Base-by-base conservation (phyloP, 2,329 filamentous ascomycete genomes). In the Alternaria ethzedia region DNA sequence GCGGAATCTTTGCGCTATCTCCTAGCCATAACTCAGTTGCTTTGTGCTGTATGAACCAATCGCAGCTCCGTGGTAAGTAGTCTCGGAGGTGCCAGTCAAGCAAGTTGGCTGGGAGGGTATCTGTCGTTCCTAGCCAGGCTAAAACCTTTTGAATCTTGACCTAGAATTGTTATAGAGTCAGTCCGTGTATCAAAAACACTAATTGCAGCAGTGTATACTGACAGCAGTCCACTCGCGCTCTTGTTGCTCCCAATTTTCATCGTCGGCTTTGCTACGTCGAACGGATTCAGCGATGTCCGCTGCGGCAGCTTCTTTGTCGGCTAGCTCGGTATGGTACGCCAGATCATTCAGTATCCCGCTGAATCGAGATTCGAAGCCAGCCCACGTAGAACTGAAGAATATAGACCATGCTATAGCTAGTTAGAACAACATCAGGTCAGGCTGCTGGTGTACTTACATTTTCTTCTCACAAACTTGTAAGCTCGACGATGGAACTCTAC, bases 271-370 rank as follows among this genome's bases (percentile, higher is more conserved):
- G 32, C 32, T 6, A 41, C 15, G 32, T 41, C 32, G 32, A 0
- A 41, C 4, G 6, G 69, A 63, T 46, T 69, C 66, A 41, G 56
- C 56, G 52, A 73, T 70, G 28, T 71, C 65, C 5, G 67, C 61
- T 23, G 71, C 66, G 6, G 57, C 52, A 3, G 73, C 74, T 54
- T 77, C 71, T 32, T 68, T 65, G 54, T 76, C 72, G 10, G 72
- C 60, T 10, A 76, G 36, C 15, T 20, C 28, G 10, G 7, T 43
- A 6, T 59, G 56, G 8, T 49, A 51, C 8, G 20, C 15, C 13
- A 59, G 21, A 10, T 7, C 26, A 3, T 50, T n/a, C 36, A 52
- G 10, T 20, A 59, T 59, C n/a, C 56, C 21, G 2, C 21, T 25
- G 17, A 59, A 52, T 0, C 56, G 45, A 15, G 47, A 52, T 23